Percentiles rank a stretch among this genome's conserved stretches.
Conservation (phyloP, 352 stramenopile species). For the Globisporangium abappressorium region DNA sequence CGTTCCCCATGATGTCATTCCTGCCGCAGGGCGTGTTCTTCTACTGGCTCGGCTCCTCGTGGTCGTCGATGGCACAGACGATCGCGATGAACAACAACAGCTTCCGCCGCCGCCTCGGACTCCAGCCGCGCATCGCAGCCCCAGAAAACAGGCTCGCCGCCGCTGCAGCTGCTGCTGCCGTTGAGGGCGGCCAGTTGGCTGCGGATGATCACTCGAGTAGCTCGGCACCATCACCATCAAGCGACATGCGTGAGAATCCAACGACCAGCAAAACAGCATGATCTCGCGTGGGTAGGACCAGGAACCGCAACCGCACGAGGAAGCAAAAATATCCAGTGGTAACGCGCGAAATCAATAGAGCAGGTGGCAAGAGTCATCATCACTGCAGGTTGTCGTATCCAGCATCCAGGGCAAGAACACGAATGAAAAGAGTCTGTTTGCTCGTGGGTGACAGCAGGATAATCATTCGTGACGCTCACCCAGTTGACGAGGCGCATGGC, state of each 20-base stretch:
- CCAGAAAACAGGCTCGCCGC: slow-evolving; percentile 6
- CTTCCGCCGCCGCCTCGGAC: slow-evolving; percentile 52
- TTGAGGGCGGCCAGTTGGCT: neutral
- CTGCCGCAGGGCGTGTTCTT: slow-evolving; percentile 79
- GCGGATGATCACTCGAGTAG: neutral
- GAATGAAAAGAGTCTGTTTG: neutral
- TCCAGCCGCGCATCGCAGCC: slow-evolving; percentile 39
- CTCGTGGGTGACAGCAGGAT: neutral
- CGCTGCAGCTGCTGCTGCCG: slow-evolving; percentile 1
- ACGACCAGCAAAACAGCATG: neutral
- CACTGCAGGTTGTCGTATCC: neutral
- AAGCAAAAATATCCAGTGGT: neutral
- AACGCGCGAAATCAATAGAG: neutral
- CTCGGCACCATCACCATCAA: neutral
- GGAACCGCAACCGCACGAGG: neutral
- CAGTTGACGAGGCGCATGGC: neutral
- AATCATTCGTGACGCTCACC: neutral
- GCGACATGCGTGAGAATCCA: slow-evolving; percentile 11
- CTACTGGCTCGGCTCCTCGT: slow-evolving; percentile 75
- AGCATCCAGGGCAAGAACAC: neutral
- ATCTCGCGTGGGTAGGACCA: neutral
- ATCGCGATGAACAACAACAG: slow-evolving; percentile 63
- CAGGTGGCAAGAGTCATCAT: neutral
- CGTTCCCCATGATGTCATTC: slow-evolving; percentile 43
- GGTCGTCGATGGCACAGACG: slow-evolving; percentile 61